A percentile compares a stretch with the other conserved stretches of the same genome.
phyloP scores from a whole-genome alignment of 768 basidiomycete species.

The Naematelia aurantialba region DNA sequence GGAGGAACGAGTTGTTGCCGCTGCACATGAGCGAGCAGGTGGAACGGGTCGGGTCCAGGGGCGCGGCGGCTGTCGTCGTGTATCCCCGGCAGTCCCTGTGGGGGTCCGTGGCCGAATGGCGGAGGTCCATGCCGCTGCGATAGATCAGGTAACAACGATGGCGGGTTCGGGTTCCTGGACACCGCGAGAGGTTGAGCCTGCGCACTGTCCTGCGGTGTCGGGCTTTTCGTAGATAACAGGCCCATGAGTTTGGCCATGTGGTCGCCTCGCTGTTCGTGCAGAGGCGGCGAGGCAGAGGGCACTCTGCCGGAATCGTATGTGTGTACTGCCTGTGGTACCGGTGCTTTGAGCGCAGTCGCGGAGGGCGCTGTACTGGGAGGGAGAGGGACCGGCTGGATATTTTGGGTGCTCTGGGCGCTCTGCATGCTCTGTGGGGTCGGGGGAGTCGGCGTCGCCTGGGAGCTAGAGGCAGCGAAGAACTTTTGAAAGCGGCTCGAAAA shows the following conservation, averaged over 20 bases:
- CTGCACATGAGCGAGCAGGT: background rate
- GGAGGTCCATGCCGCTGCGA: background rate
- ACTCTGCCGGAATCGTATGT: background rate
- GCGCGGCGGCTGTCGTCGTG: background rate
- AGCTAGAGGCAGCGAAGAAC: constrained; percentile 24
- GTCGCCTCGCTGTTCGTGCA: constrained; percentile 7
- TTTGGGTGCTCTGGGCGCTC: background rate
- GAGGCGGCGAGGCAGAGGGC: no score
- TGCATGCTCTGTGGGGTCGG: background rate
- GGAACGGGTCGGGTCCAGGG: background rate
- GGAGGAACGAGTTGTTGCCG: background rate
- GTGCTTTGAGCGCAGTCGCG: background rate
- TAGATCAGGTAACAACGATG: background rate
- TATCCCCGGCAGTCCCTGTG: no score
- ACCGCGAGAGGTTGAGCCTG: background rate
- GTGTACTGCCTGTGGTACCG: background rate
- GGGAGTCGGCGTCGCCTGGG: background rate
- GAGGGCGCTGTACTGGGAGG: background rate
- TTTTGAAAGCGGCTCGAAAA: constrained; percentile 40
- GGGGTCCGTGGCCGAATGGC: background rate
- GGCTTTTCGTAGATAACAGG: constrained; percentile 3
- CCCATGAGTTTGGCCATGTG: constrained; percentile 17
- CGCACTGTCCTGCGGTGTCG: background rate
- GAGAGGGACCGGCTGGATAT: background rate
- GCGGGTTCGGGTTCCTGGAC: background rate